Base-by-base conservation (phyloP, 345 rosid genomes). In the Dimocarpus longan region DNA sequence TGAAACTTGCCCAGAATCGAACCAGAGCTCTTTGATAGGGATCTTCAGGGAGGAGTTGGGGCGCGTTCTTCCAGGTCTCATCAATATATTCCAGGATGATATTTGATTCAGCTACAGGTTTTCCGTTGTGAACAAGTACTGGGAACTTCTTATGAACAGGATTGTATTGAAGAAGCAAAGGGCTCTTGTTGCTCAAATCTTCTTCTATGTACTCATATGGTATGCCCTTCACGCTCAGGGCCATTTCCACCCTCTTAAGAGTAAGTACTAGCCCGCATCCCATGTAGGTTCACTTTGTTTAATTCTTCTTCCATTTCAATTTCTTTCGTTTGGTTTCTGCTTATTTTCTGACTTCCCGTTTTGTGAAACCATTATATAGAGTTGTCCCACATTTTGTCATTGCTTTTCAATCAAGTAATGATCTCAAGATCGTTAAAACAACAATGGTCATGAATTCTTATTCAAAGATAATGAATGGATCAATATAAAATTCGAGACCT, bases 121-220 rank as follows among this genome's bases (percentile, higher is more conserved):
- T 89, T 60, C 87, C 91, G 48, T 85, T 81, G 83, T 90, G 91
- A 71, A 88, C 85, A 9, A 86, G 84, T n/a, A 86, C 80, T 10
- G 88, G 88, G 3, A 86, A 78, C 77, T 81, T 86, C 83, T 85
- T 81, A 80, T 83, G 73, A 64, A 87, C 84, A 39, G 89, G 88
- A 63, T 87, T 89, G 77, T 73, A 72, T n/a, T 52, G 65, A 15
- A 87, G 78, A 68, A 87, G 84, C 50, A 39, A 26, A 39, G 66
- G 71, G 73, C 87, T 86, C 81, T 87, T 86, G 85, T 84, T 83
- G 11, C 11, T 60, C 28, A 88, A 71, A 75, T 90, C 88, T 84
- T 90, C 91, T 72, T 84, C 91, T 5, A 88, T 76, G 43, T 78
- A 56, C n/a, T 81, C 81, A 62, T 79, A 87, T 21, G 81, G 79